Evolutionary conservation across 441 rosid species (phyloP), one percentile per base, ranked within the genome.

Genomic region (Pelargonium exstipulatum): DNA sequence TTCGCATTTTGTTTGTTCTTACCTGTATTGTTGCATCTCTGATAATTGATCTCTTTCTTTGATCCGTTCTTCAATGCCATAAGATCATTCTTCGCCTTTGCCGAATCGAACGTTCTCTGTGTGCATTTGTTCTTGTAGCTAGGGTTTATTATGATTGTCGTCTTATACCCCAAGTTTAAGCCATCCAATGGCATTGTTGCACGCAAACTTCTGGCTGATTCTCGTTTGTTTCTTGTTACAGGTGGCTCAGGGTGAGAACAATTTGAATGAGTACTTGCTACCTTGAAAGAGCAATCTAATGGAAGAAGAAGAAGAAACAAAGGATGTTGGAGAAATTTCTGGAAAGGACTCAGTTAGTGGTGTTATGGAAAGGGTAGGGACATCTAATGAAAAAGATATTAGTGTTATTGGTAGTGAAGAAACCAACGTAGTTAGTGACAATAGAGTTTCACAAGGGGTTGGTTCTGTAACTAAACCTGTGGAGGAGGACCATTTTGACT

Each of bases 401-500:
- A 72, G 82, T 76, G 66, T 69, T 43, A 9, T 45, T 20, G 65
- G 74, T 43, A 74, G 69, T 32, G 78, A 79, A 75, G 76, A 74
- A 71, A 67, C 76, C 69, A 66, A 62, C 58, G 65, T 65, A 70
- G 76, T 65, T 70, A 55, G 71, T 46, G 76, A 77, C 17, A 80
- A 76, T 66, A 42, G 74, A 9, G 72, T 55, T 61, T 71, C 57
- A 68, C 74, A 78, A 49, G 86, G 67, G 71, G 70, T 53, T 35
- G 75, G 46, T 77, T 78, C 88, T 73, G 74, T 67, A 60, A 72
- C 73, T 71, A 61, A 79, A 51, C 79, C 65, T 46, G 82, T 69
- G 61, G 90, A 87, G 12, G 97, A 88, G 68, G 97, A 80, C 22
- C 89, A 88, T 74, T 90, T 95, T 80, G 98, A 90, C 80, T 97